phyloP scores from a whole-genome alignment of 2,329 filamentous ascomycete genomes.

The Coniochaeta sp. region DNA sequence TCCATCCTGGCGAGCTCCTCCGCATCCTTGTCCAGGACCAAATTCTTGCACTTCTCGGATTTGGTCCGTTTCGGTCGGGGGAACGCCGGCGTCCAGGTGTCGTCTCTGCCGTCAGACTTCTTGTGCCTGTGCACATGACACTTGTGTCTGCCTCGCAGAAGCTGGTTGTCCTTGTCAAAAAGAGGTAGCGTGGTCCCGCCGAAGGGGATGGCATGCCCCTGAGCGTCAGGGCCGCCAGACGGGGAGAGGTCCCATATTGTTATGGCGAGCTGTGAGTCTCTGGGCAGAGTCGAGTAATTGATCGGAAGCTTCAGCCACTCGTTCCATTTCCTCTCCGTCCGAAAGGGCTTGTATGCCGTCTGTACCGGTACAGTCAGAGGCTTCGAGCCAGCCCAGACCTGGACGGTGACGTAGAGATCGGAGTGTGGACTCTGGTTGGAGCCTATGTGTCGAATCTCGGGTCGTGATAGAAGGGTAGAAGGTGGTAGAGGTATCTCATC shows the following conservation, averaged over 20 bases:
- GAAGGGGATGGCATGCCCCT: constrained; percentile 80
- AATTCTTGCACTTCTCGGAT: constrained; percentile 38
- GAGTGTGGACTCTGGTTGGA: constrained; percentile 78
- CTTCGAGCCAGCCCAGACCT: constrained; percentile 94
- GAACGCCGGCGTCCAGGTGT: constrained; percentile 69
- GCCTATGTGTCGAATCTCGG: constrained; percentile 78
- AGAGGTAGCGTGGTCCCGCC: constrained; percentile 86
- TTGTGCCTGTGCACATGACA: constrained; percentile 78
- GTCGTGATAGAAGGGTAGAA: constrained; percentile 70
- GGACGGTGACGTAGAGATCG: constrained; percentile 87
- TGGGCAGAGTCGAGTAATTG: constrained; percentile 72
- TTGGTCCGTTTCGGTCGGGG: constrained; percentile 42
- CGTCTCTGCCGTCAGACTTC: constrained; percentile 77
- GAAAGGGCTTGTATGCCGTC: constrained; percentile 88
- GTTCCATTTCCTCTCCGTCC: constrained; percentile 73
- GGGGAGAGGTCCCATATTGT: constrained; percentile 94
- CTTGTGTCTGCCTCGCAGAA: constrained; percentile 88
- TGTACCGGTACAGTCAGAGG: constrained; percentile 86
- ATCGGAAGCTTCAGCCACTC: constrained; percentile 92
- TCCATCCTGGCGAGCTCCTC: constrained; percentile 87
- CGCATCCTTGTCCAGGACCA: constrained; percentile 58
- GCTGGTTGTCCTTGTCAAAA: constrained; percentile 88
- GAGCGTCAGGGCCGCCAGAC: constrained; percentile 59
- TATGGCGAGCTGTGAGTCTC: constrained; percentile 78
- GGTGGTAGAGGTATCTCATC: constrained; percentile 67